Percentiles rank a stretch among this genome's conserved stretches.
These are phyloP conservation scores for Acanthamoeba triangularis DNA, from an alignment of 208 protist genomes.

Conservation along the genomic window DNA sequence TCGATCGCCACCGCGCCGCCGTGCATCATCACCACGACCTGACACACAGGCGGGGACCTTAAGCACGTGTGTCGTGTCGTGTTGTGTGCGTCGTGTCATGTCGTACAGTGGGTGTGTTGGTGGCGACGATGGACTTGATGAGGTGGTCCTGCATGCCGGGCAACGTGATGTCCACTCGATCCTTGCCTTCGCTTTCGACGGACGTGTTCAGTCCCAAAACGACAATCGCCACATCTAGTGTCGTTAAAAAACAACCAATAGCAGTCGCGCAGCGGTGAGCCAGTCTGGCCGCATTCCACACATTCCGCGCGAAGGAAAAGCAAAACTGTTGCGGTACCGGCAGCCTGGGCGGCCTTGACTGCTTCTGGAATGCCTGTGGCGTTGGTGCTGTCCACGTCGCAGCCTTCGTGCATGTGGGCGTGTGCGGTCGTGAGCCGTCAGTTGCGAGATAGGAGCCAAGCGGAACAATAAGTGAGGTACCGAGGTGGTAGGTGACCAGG, in stretches of 20 bases:
- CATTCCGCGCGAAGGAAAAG: not conserved
- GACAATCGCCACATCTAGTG: conserved; percentile 69
- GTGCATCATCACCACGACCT: conserved; percentile 79
- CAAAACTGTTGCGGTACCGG: not conserved
- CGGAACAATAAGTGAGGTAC: not conserved
- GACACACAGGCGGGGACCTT: not conserved
- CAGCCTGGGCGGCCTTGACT: not conserved
- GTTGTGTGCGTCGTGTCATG: not conserved
- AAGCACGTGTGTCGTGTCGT: not conserved
- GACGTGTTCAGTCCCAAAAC: conserved; percentile 76
- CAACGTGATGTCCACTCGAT: conserved; percentile 59
- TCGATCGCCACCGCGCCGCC: conserved; percentile 52
- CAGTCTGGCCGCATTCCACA: not conserved
- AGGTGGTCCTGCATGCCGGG: conserved; percentile 78
- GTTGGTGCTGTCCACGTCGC: conserved; percentile 35
- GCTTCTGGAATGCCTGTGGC: conserved; percentile 42
- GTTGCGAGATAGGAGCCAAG: not conserved
- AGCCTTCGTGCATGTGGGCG: not conserved
- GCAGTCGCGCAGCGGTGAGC: too few species aligned
- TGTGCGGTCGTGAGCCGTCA: not conserved
- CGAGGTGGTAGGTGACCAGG: not conserved
- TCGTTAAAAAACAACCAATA: too few species aligned
- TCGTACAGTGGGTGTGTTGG: not conserved
- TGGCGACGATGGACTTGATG: conserved; percentile 27
- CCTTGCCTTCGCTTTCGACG: conserved; percentile 75